These are phyloP conservation scores for Aspergillus indologenus DNA, from an alignment of 495 filamentous ascomycete genomes.

Conservation along the genomic window DNA sequence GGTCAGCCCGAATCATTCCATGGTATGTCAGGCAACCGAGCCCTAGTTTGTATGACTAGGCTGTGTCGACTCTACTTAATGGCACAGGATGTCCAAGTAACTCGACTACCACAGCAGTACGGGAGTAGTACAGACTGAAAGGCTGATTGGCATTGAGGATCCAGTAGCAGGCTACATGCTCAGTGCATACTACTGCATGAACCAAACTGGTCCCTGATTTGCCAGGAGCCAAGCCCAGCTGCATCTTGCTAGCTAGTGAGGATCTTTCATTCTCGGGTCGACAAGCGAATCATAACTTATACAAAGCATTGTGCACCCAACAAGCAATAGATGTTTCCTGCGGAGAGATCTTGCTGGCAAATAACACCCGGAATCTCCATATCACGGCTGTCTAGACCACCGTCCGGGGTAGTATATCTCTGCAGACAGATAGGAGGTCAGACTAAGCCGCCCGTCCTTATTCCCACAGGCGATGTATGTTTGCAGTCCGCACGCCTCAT, in stretches of 20 bases:
- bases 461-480: constrained; percentile 1
- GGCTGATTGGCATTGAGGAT: background rate
- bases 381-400: background rate
- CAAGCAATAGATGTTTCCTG: background rate
- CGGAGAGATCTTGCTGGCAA: background rate
- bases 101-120: background rate
- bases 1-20: too few species aligned
- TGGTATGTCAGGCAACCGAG: too few species aligned
- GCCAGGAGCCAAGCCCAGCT: background rate
- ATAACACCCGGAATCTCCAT: background rate
- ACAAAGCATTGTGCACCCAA: background rate
- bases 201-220: background rate
- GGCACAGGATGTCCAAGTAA: too few species aligned
- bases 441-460: background rate
- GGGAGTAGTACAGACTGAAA: background rate
- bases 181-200: background rate
- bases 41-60: too few species aligned
- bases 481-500: background rate
- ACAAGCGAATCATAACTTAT: background rate
- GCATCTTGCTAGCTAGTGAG: background rate
- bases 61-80: too few species aligned
- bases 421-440: constrained; percentile 1
- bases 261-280: background rate
- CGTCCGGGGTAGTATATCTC: constrained; percentile 1
- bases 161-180: background rate